phyloP scores from a whole-genome alignment of 2,329 filamentous ascomycete genomes.

The Coleophoma eucalyptorum region DNA sequence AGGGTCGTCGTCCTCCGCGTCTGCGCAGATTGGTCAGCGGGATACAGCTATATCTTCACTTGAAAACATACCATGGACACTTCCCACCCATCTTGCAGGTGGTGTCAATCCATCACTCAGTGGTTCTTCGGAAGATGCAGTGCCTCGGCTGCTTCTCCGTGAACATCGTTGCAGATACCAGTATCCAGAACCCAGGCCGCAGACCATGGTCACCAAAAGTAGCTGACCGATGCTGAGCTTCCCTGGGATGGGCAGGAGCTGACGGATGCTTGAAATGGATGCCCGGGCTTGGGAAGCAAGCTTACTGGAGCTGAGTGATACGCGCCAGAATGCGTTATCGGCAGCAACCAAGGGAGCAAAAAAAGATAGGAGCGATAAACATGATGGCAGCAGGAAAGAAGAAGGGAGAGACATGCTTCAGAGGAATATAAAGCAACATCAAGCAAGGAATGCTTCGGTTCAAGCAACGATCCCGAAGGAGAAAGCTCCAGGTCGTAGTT shows the following conservation, averaged over 20 bases:
- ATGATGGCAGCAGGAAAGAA: not conserved
- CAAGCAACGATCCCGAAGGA: not conserved
- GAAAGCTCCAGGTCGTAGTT: not conserved
- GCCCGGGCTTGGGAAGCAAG: conserved; percentile 8
- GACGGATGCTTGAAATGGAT: conserved; percentile 10
- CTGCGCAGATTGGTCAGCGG: conserved; percentile 12
- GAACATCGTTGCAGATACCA: conserved; percentile 15
- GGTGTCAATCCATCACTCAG: not conserved
- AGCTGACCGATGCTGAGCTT: conserved; percentile 17
- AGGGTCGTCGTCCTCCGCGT: conserved; percentile 51
- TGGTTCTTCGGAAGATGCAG: not conserved
- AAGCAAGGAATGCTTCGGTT: conserved; percentile 1
- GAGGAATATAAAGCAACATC: not conserved
- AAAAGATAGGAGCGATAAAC: conserved; percentile 2
- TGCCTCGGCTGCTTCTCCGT: not conserved
- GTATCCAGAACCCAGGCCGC: conserved; percentile 14
- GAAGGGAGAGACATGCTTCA: not conserved
- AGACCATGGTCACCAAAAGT: conserved; percentile 16
- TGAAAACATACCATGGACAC: conserved; percentile 15
- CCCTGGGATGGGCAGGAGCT: conserved; percentile 11
- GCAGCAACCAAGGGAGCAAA: conserved; percentile 3
- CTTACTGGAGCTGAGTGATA: conserved; percentile 3
- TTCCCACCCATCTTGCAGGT: conserved; percentile 5
- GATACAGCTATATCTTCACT: not conserved
- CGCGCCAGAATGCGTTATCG: conserved; percentile 3